A percentile compares a stretch with the other conserved stretches of the same genome.
These are phyloP conservation scores for Nakazawaea molendinolei DNA, from an alignment of 805 yeast species.

Conservation along the genomic window DNA sequence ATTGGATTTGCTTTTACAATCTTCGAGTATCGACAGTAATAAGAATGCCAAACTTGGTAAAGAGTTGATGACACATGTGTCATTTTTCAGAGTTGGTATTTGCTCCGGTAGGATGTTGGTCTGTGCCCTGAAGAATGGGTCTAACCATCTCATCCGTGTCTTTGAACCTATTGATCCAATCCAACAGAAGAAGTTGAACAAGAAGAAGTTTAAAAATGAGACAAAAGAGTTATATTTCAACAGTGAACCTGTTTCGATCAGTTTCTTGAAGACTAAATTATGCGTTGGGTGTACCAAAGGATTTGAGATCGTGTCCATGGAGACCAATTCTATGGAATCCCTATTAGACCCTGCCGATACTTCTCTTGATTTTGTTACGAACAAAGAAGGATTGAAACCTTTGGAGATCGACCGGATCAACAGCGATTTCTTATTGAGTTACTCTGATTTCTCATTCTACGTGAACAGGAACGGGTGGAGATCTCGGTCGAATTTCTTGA, in stretches of 20 bases:
- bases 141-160: conserved; percentile 70
- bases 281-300: conserved; percentile 97
- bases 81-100: conserved; percentile 87
- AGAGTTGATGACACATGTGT: conserved; percentile 80
- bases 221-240: conserved; percentile 72
- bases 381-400: conserved; percentile 77
- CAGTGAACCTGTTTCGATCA: conserved; percentile 87
- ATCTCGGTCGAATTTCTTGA: conserved; percentile 86
- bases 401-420: conserved; percentile 87
- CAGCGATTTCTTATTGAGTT: conserved; percentile 79
- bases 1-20: conserved; percentile 52
- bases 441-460: conserved; percentile 89
- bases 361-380: conserved; percentile 87
- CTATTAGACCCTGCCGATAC: conserved; percentile 98
- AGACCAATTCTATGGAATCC: conserved; percentile 79
- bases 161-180: conserved; percentile 85
- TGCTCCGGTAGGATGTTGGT: conserved; percentile 85
- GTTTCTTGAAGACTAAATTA: conserved; percentile 79
- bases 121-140: conserved; percentile 81
- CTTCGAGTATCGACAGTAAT: conserved; percentile 40
- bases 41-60: conserved; percentile 61
- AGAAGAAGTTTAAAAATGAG: conserved; percentile 64
- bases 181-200: conserved; percentile 46
- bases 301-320: conserved; percentile 86
- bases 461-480: conserved; percentile 97